phyloP scores from a whole-genome alignment of 768 basidiomycete genomes.

The Myochromella boudieri region DNA sequence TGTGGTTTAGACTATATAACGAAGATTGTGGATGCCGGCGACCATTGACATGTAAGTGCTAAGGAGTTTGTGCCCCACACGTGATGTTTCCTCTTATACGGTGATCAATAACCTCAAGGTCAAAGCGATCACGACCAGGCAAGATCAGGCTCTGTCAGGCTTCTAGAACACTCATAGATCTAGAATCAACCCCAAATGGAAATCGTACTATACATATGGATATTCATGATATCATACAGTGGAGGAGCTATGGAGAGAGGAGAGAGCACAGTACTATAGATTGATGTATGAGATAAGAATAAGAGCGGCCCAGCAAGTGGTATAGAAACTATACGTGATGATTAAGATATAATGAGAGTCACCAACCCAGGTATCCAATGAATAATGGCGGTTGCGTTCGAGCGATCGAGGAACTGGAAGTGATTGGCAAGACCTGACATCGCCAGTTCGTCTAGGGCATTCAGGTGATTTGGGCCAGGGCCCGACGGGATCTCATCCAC shows the following conservation, averaged over 20 bases:
- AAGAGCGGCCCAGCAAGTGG: not conserved
- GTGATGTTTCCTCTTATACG: too few species aligned
- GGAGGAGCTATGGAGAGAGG: not conserved
- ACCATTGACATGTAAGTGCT: too few species aligned
- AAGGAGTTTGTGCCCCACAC: not conserved
- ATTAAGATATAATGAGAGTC: slow-evolving; percentile 31
- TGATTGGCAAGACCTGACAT: slow-evolving; percentile 77
- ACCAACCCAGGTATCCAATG: slow-evolving; percentile 67
- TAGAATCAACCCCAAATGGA: not conserved
- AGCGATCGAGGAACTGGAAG: slow-evolving; percentile 65
- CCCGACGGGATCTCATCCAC: slow-evolving; percentile 55
- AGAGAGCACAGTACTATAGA: slow-evolving; percentile 1
- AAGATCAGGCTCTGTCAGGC: too few species aligned
- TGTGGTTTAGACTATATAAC: not conserved
- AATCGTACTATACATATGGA: slow-evolving; percentile 5
- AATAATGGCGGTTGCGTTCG: slow-evolving; percentile 62
- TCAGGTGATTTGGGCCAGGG: slow-evolving; percentile 51
- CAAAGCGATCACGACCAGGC: too few species aligned
- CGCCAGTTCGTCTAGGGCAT: slow-evolving; percentile 64
- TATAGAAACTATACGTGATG: slow-evolving; percentile 13
- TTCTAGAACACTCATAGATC: too few species aligned
- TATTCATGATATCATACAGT: slow-evolving; percentile 5
- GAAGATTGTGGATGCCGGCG: not conserved
- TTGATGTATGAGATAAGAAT: slow-evolving; percentile 11
- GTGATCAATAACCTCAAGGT: too few species aligned